Percentiles rank a stretch among this genome's conserved stretches.
Evolutionary conservation across 306 rosid genomes (phyloP).

Genomic region (Ammopiptanthus mongolicus): DNA sequence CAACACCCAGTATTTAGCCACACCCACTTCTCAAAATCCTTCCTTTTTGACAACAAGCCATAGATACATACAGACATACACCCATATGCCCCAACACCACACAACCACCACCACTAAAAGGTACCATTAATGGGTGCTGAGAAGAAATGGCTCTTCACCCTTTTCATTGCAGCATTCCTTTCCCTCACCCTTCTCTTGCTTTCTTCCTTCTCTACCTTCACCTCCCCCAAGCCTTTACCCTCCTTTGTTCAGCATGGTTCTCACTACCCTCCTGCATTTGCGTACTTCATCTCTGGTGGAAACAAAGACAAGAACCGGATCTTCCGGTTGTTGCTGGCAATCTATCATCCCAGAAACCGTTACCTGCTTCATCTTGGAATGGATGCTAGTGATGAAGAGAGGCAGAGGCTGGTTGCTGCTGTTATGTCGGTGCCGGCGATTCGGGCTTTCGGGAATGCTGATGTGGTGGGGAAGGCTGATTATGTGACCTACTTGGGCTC

Average conservation of each 20-base stretch:
- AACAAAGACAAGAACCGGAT: slow-evolving; percentile 56
- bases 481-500: slow-evolving; percentile 68
- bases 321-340: slow-evolving; percentile 65
- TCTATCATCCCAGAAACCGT: slow-evolving; percentile 74
- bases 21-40: slow-evolving; percentile 15
- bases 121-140: slow-evolving; percentile 61
- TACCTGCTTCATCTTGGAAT: slow-evolving; percentile 61
- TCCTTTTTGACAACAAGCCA: slow-evolving; percentile 26
- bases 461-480: slow-evolving; percentile 75
- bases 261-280: slow-evolving; percentile 72
- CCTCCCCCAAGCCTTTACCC: slow-evolving; percentile 50
- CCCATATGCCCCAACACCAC: slow-evolving; percentile 15
- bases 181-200: slow-evolving; percentile 50
- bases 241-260: slow-evolving; percentile 50
- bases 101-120: no score
- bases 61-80: not conserved
- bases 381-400: slow-evolving; percentile 65
- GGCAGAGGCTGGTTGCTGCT: slow-evolving; percentile 28
- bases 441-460: slow-evolving; percentile 69
- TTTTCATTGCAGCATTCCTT: slow-evolving; percentile 57
- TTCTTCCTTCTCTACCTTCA: slow-evolving; percentile 57
- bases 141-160: slow-evolving; percentile 73
- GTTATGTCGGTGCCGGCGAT: slow-evolving; percentile 56
- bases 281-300: slow-evolving; percentile 67
- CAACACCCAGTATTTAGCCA: not conserved